These are phyloP conservation scores for Phellinidium pouzarii DNA, from an alignment of 1,284 basidiomycete species.

Conservation along the genomic window DNA sequence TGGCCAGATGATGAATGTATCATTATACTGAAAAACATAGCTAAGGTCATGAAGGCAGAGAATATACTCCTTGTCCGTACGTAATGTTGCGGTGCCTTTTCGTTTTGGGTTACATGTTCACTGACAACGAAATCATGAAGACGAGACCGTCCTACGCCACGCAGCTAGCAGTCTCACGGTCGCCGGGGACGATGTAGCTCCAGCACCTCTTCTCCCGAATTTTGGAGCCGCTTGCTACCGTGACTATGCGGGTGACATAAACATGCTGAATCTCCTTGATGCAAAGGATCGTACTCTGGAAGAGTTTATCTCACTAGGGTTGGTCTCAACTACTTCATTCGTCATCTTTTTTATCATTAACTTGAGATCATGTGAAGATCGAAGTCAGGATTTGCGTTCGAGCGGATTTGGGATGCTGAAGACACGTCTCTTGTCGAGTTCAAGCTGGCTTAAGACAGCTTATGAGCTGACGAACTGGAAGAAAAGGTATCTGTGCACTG, in stretches of 20 bases:
- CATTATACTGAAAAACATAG: conserved; percentile 25
- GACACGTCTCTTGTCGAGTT: too few species aligned
- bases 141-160: conserved; percentile 21
- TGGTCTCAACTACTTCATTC: neutral
- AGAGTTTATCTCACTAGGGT: conserved; percentile 19
- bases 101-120: too few species aligned
- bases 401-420: too few species aligned
- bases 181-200: conserved; percentile 22
- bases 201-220: conserved; percentile 32
- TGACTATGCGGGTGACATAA: conserved; percentile 31
- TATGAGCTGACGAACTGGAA: too few species aligned
- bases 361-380: too few species aligned
- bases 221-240: conserved; percentile 30
- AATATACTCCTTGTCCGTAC: conserved; percentile 23
- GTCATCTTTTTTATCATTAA: too few species aligned
- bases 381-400: too few species aligned
- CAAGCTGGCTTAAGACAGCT: too few species aligned
- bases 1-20: conserved; percentile 24
- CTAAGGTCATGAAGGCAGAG: conserved; percentile 20
- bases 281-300: conserved; percentile 28
- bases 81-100: conserved; percentile 3
- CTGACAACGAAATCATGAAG: conserved; percentile 8
- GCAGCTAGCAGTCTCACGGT: conserved; percentile 8
- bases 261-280: conserved; percentile 27
- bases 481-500: too few species aligned